Evolutionary conservation across 257 asterid species (phyloP).

Genomic region (Primulina eburnea): DNA sequence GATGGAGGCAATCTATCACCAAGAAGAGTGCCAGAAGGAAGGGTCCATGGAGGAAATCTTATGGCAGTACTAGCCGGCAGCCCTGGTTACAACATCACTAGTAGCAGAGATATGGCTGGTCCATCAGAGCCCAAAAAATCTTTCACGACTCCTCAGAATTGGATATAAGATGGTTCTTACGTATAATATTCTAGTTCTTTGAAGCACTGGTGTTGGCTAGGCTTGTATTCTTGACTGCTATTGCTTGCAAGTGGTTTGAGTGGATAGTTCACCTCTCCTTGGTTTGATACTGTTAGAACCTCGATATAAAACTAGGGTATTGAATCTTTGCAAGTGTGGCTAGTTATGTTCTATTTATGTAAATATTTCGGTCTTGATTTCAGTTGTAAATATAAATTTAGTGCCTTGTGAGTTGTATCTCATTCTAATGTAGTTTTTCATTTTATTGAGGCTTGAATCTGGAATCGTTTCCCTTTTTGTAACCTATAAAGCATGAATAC

Average conservation of each 20-base stretch:
- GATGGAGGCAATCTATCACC: slow-evolving; percentile 31
- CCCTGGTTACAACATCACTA: slow-evolving; percentile 36
- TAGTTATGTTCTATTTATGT: slow-evolving; percentile 32
- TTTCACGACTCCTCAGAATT: slow-evolving; percentile 38
- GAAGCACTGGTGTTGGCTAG: slow-evolving; percentile 9
- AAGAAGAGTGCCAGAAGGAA: slow-evolving; percentile 68
- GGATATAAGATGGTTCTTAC: slow-evolving; percentile 46
- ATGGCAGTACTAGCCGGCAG: slow-evolving; percentile 50
- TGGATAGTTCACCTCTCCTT: slow-evolving; percentile 19
- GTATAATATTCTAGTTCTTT: slow-evolving; percentile 15
- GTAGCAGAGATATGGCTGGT: slow-evolving; percentile 30
- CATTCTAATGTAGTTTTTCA: background rate
- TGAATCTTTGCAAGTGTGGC: slow-evolving; percentile 33
- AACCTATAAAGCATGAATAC: too few species aligned
- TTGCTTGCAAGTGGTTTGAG: slow-evolving; percentile 27
- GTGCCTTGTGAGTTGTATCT: background rate
- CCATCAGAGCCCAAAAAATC: slow-evolving; percentile 44
- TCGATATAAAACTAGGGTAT: slow-evolving; percentile 16
- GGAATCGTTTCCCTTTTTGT: too few species aligned
- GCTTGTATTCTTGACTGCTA: slow-evolving; percentile 20
- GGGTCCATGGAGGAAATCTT: slow-evolving; percentile 92
- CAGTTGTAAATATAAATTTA: too few species aligned
- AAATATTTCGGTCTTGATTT: slow-evolving; percentile 32
- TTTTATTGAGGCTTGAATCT: too few species aligned
- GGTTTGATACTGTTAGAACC: slow-evolving; percentile 21